Percentiles rank a stretch among this genome's conserved stretches.
phyloP scores from a whole-genome alignment of 192 early-diverging fungal genomes.

The Podochytrium sp. region DNA sequence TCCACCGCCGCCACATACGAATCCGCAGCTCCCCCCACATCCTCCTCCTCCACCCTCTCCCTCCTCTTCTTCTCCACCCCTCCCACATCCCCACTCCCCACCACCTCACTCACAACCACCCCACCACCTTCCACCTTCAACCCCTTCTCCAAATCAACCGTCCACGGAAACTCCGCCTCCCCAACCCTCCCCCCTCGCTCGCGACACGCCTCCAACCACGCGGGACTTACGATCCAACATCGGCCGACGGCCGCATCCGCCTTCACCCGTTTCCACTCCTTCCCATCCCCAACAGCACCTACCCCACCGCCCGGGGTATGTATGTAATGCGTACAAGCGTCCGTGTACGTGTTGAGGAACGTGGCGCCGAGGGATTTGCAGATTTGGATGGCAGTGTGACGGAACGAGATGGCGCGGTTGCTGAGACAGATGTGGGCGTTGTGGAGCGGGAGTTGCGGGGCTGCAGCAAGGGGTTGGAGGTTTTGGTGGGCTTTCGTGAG shows the following conservation, averaged over 20 bases:
- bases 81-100: neutral
- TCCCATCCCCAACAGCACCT: constrained; percentile 1
- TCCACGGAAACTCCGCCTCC: constrained; percentile 51
- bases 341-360: constrained; percentile 29
- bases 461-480: neutral
- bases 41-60: neutral
- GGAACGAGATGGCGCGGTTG: constrained; percentile 4
- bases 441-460: neutral
- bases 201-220: constrained; percentile 41
- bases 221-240: constrained; percentile 42
- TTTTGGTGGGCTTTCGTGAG: constrained; percentile 12
- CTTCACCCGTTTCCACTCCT: constrained; percentile 44
- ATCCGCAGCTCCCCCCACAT: neutral
- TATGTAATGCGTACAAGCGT: constrained; percentile 50
- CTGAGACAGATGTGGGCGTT: constrained; percentile 38
- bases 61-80: neutral
- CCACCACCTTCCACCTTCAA: constrained; percentile 29
- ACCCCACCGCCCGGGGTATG: constrained; percentile 40
- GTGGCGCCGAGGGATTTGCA: constrained; percentile 39
- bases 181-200: constrained; percentile 35
- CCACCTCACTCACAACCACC: neutral
- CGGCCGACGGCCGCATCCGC: neutral
- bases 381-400: constrained; percentile 27
- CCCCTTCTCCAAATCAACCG: constrained; percentile 39
- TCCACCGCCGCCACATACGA: neutral